Evolutionary conservation across 805 yeast genomes (phyloP).

Genomic region (Hanseniaspora thailandica): DNA sequence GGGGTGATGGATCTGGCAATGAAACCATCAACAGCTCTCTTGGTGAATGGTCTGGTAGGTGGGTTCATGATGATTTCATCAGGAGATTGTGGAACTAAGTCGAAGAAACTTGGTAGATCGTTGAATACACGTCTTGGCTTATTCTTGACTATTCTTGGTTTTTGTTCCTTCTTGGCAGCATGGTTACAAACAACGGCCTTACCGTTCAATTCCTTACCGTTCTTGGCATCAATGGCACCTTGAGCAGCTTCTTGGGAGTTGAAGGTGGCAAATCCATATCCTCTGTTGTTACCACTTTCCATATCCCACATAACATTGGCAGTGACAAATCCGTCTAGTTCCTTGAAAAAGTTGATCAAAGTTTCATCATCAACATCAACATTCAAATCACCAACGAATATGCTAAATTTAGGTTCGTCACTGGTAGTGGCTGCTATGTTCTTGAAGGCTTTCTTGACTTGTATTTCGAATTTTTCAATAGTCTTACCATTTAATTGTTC

Average conservation of each 20-base stretch:
- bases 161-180: constrained; percentile 53
- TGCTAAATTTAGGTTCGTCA: constrained; percentile 46
- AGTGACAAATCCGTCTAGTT: constrained; percentile 52
- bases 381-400: constrained; percentile 79
- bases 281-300: constrained; percentile 85
- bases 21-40: constrained; percentile 57
- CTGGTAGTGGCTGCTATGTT: constrained; percentile 44
- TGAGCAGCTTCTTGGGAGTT: constrained; percentile 57
- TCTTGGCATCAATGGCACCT: constrained; percentile 57
- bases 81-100: constrained; percentile 16
- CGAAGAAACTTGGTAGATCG: constrained; percentile 15
- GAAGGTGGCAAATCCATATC: constrained; percentile 83
- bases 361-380: constrained; percentile 72
- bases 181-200: constrained; percentile 75
- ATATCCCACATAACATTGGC: constrained; percentile 97
- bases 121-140: constrained; percentile 18
- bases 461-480: constrained; percentile 44
- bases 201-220: constrained; percentile 60
- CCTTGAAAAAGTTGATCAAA: constrained; percentile 44
- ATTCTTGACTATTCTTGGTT: constrained; percentile 21
- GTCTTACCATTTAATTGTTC: constrained; percentile 47
- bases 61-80: constrained; percentile 20
- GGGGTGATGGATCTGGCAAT: constrained; percentile 60
- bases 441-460: constrained; percentile 75
- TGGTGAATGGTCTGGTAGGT: constrained; percentile 29